Base-by-base conservation (phyloP, 2,329 filamentous ascomycete species). In the Cladorrhinum sp. region DNA sequence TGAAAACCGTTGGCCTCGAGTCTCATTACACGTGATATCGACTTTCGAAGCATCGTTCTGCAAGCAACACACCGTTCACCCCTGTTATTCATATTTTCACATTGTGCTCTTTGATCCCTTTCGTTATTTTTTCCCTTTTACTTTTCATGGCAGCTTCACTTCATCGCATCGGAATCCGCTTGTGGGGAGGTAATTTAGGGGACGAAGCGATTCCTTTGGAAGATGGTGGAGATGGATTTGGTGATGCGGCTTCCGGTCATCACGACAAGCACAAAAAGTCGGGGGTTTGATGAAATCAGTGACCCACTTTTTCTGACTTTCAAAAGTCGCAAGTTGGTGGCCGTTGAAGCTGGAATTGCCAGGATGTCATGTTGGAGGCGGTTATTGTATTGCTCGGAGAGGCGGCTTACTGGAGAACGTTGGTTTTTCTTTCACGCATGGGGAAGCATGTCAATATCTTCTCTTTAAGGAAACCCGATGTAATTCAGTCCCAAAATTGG, bases 111-210 rank as follows among this genome's bases (percentile, higher is more conserved):
- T 69, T 59, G 65, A 67, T 72, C 71, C 66, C 69, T 33, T 57
- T 30, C 62, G 57, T 67, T 70, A 23, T 57, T 30, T 56, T 59
- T 69, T 72, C 65, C 56, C 36, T 53, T 65, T 50, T 28, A 55
- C 48, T 62, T 54, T 57, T 61, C 56, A 55, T 58, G 53, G 46
- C 59, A 60, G 59, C 62, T 65, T 46, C 64, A 61, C 63, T 64
- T 67, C 69, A 64, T 63, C 62, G 64, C 65, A 69, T 67, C 71
- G 69, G 70, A 67, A 69, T 69, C 70, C 72, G 72, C 73, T 75
- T 72, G 70, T 73, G 72, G 72, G 73, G 71, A 74, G 69, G 74
- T 72, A 66, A 68, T 70, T 5, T 65, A 63, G 69, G 72, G 71
- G 72, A 71, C 60, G 69, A 70, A 66, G 70, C 60, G 71, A 61